phyloP scores from a whole-genome alignment of 345 rosid species.

The Pistacia integerrima region DNA sequence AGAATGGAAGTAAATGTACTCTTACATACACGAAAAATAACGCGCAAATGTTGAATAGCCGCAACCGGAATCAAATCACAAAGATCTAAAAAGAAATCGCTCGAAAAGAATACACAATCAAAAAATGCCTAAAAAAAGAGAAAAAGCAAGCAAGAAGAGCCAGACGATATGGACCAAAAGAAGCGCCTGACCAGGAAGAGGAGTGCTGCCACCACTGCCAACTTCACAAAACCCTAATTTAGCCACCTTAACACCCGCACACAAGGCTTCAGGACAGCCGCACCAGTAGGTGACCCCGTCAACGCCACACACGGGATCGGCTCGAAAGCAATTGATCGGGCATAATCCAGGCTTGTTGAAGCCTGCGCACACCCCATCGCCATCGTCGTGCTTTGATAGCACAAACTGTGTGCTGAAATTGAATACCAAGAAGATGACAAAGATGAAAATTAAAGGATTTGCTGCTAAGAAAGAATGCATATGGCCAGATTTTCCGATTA shows the following conservation, averaged over 20 bases:
- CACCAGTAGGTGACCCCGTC: constrained; percentile 97
- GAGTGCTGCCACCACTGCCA: constrained; percentile 65
- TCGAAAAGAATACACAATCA: constrained; percentile 22
- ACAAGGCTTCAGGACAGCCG: constrained; percentile 82
- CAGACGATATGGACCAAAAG: constrained; percentile 89
- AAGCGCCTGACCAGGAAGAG: constrained; percentile 88
- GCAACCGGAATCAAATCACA: not conserved
- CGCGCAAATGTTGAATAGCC: not conserved
- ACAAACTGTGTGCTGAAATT: constrained; percentile 33
- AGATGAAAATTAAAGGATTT: constrained; percentile 9
- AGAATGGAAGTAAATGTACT: not conserved
- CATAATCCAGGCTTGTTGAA: constrained; percentile 49
- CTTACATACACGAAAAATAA: not conserved
- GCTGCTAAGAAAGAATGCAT: constrained; percentile 22
- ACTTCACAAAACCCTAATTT: constrained; percentile 78
- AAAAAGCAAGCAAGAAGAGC: constrained; percentile 83
- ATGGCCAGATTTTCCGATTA: not conserved
- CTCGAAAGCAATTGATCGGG: constrained; percentile 80
- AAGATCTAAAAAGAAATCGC: not conserved
- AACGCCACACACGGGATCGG: constrained; percentile 88
- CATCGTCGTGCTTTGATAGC: constrained; percentile 16
- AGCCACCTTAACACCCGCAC: constrained; percentile 62
- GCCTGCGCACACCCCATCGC: constrained; percentile 43
- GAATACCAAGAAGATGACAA: constrained; percentile 16
- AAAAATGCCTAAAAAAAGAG: constrained; percentile 78